These are phyloP conservation scores for Talaromyces verruculosus DNA, from an alignment of 2,329 filamentous ascomycete genomes.

Conservation along the genomic window DNA sequence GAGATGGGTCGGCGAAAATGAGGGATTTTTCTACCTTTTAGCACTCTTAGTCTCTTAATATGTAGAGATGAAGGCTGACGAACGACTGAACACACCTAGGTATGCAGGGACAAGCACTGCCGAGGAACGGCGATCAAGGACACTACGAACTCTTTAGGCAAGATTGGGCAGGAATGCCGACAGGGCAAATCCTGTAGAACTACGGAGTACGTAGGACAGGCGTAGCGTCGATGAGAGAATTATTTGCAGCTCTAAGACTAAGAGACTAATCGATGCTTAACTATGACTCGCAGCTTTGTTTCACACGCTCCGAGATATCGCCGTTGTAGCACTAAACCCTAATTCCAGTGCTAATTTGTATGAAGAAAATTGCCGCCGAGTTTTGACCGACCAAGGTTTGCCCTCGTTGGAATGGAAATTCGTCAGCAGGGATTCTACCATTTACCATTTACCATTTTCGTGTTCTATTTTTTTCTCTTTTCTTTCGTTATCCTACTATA, in stretches of 20 bases:
- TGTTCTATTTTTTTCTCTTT: neutral
- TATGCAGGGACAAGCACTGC: neutral
- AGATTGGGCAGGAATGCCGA: slow-evolving; percentile 3
- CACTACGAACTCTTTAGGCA: neutral
- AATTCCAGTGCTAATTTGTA: neutral
- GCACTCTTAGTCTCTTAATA: neutral
- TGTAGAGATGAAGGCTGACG: neutral
- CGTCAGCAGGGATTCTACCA: neutral
- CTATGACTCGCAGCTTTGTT: slow-evolving; percentile 1
- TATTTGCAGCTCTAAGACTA: neutral
- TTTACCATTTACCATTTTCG: neutral
- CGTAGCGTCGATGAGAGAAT: neutral
- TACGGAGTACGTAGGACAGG: neutral
- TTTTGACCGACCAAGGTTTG: neutral
- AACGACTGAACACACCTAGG: neutral
- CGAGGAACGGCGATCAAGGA: neutral
- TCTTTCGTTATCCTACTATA: neutral
- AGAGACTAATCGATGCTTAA: neutral
- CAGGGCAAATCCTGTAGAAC: neutral
- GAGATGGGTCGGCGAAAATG: neutral
- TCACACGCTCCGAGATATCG: slow-evolving; percentile 6
- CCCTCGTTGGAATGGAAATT: neutral
- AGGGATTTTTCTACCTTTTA: neutral
- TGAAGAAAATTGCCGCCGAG: neutral
- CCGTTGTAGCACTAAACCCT: neutral